Evolutionary conservation across 495 filamentous ascomycete genomes (phyloP).

Genomic region (Tricharina praecox): DNA sequence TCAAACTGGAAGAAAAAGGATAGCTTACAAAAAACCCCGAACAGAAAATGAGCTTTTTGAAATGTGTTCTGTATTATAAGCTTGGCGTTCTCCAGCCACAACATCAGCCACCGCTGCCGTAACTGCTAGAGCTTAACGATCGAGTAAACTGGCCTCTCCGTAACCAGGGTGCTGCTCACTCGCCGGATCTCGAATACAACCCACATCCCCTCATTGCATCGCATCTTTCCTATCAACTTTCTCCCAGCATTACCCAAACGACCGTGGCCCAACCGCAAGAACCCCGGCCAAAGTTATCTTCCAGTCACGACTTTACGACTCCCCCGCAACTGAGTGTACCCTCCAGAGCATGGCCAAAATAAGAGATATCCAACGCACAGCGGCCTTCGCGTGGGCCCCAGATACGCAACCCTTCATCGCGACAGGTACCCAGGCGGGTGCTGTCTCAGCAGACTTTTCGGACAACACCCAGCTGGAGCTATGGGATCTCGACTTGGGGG

Average conservation of each 20-base stretch:
- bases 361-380: slow-evolving; percentile 87
- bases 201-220: background rate
- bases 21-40: no score
- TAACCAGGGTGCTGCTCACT: background rate
- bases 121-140: slow-evolving; percentile 3
- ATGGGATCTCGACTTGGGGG: slow-evolving; percentile 75
- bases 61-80: no score
- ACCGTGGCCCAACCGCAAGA: background rate
- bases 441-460: slow-evolving; percentile 92
- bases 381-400: slow-evolving; percentile 92
- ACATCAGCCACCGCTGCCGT: background rate
- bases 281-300: background rate
- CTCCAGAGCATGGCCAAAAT: slow-evolving; percentile 68
- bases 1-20: no score
- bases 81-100: slow-evolving; percentile 1
- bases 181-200: background rate
- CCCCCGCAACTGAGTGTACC: background rate
- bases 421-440: slow-evolving; percentile 88
- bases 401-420: slow-evolving; percentile 64
- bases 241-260: background rate
- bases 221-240: background rate
- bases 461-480: slow-evolving; percentile 92
- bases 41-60: no score
- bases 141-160: slow-evolving; percentile 6
- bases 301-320: background rate